phyloP scores from a whole-genome alignment of 768 basidiomycete species.

The Auricularia heimuer region DNA sequence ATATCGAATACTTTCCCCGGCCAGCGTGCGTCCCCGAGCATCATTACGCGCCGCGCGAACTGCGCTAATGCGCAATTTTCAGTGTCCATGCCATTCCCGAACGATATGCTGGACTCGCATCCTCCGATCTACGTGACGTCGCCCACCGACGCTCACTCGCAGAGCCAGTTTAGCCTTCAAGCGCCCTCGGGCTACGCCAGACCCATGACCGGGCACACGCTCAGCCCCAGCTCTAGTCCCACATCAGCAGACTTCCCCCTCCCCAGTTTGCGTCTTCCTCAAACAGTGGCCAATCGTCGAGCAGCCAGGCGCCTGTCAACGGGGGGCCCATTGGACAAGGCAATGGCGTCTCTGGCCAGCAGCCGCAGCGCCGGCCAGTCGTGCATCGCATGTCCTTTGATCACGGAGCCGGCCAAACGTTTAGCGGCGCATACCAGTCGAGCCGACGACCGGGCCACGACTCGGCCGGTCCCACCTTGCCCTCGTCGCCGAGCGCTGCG shows the following conservation, averaged over 20 bases:
- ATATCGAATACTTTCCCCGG: slow-evolving; percentile 48
- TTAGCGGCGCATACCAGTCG: not conserved
- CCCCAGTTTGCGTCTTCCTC: not conserved
- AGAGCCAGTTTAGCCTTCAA: slow-evolving; percentile 13
- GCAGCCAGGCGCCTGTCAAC: not conserved
- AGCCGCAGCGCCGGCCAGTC: not conserved
- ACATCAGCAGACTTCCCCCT: slow-evolving; percentile 36
- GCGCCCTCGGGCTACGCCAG: slow-evolving; percentile 30
- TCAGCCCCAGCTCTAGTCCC: slow-evolving; percentile 44
- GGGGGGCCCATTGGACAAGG: not conserved
- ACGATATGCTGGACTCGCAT: slow-evolving; percentile 41
- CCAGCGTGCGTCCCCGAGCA: slow-evolving; percentile 32
- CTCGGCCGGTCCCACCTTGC: not conserved
- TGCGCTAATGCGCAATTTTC: not conserved
- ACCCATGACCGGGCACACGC: slow-evolving; percentile 36
- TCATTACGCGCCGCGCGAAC: slow-evolving; percentile 22
- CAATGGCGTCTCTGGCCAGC: not conserved
- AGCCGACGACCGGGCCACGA: not conserved
- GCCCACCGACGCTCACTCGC: not conserved
- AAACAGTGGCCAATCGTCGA: not conserved
- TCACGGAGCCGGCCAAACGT: not conserved
- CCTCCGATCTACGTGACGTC: slow-evolving; percentile 55
- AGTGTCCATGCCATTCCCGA: slow-evolving; percentile 21
- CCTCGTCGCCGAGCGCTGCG: not conserved
- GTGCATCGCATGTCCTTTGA: not conserved